Evolutionary conservation across 75 land plant species (phyloP).

Genomic region (Selaginella moellendorffii): DNA sequence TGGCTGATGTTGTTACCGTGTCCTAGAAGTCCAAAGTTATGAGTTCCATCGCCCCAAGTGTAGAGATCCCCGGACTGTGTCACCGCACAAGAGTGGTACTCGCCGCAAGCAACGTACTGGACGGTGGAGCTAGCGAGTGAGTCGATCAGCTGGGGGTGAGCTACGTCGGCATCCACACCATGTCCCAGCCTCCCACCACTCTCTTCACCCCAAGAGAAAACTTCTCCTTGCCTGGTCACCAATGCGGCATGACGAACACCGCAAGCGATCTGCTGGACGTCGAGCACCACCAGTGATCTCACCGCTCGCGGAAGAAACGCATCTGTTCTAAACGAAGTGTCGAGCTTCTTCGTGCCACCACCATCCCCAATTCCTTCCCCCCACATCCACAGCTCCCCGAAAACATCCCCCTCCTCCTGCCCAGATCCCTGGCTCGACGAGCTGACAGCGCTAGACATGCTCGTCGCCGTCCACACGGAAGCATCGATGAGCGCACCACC

Average conservation of each 20-base stretch:
- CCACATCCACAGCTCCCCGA: background rate
- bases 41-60: slow-evolving; percentile 35
- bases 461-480: background rate
- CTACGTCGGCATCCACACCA: slow-evolving; percentile 28
- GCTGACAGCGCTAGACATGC: slow-evolving; percentile 1
- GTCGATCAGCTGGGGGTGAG: slow-evolving; percentile 21
- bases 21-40: slow-evolving; percentile 11
- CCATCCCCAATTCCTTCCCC: slow-evolving; percentile 6
- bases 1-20: slow-evolving; percentile 3
- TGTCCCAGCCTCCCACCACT: slow-evolving; percentile 40
- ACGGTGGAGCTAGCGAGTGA: background rate
- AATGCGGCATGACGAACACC: slow-evolving; percentile 44
- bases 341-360: background rate
- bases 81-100: slow-evolving; percentile 34
- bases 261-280: slow-evolving; percentile 30
- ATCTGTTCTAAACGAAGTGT: slow-evolving; percentile 15
- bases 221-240: slow-evolving; percentile 36
- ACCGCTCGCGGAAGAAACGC: slow-evolving; percentile 32
- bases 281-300: slow-evolving; percentile 23
- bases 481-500: background rate
- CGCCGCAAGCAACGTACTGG: slow-evolving; percentile 26
- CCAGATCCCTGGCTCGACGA: slow-evolving; percentile 5
- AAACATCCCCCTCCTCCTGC: background rate
- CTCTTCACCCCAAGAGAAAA: slow-evolving; percentile 47
- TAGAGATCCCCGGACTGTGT: slow-evolving; percentile 34